Evolutionary conservation across 1,139 yeast species (phyloP).

Genomic region (Arxiozyma telluris): DNA sequence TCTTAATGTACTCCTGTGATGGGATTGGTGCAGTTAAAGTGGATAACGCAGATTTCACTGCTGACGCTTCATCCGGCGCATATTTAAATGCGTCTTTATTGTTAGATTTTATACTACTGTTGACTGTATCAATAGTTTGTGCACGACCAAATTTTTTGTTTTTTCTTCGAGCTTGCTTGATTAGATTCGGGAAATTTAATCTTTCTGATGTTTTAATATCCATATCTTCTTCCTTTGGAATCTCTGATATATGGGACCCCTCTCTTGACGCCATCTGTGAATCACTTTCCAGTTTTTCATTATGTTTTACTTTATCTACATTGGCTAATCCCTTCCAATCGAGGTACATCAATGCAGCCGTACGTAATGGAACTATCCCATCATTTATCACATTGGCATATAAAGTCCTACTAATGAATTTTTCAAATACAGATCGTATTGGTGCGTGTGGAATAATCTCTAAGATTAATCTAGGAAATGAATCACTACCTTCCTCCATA

Average conservation of each 20-base stretch:
- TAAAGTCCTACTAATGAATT: conserved; percentile 43
- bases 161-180: conserved; percentile 16
- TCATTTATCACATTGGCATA: conserved; percentile 53
- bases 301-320: conserved; percentile 35
- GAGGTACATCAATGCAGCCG: conserved; percentile 44
- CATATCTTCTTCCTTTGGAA: conserved; percentile 29
- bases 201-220: conserved; percentile 23
- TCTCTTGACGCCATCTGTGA: conserved; percentile 2
- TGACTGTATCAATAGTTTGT: conserved; percentile 20
- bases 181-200: conserved; percentile 21
- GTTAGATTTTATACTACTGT: conserved; percentile 4
- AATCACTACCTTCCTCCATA: conserved; percentile 5
- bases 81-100: conserved; percentile 21
- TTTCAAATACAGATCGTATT: conserved; percentile 40
- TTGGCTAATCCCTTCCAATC: conserved; percentile 55
- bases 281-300: conserved; percentile 9
- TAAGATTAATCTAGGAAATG: conserved; percentile 37
- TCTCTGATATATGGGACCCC: conserved; percentile 21
- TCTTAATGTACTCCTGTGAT: conserved; percentile 51
- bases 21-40: conserved; percentile 81
- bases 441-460: conserved; percentile 43
- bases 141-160: conserved; percentile 28
- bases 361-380: conserved; percentile 54
- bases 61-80: conserved; percentile 48
- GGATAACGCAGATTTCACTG: conserved; percentile 49